Evolutionary conservation across 2,329 filamentous ascomycete species (phyloP), one percentile per base, ranked within the genome.

Genomic region (Fonsecaea multimorphosa): DNA sequence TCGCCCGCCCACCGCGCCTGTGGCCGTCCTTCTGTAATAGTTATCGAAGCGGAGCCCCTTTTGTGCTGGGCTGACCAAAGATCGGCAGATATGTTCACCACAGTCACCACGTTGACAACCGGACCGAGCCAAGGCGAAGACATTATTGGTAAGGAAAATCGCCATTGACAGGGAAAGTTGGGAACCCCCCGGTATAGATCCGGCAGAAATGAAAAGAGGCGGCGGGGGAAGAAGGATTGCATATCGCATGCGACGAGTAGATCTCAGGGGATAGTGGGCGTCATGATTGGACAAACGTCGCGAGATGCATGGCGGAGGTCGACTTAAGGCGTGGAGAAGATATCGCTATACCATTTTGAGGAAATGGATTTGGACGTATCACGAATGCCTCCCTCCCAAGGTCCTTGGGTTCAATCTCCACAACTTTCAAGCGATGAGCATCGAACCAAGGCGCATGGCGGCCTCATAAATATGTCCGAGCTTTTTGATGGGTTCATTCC

Each of bases 301-400:
- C 36, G 34, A 40, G 56, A 55, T 44, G 22, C 36, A n/a, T 38
- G 56, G 55, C 60, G 34, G 46, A 60, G 52, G 29, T 63, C 16
- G 57, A 60, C 22, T 56, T 38, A 36, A 63, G 14, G 59, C 46
- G 54, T 36, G 64, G 60, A 60, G 59, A 63, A n/a, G 12, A 3
- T 40, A 16, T 14, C 36, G 44, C 64, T 60, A 66, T 55, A 55
- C 64, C 60, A 7, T 40, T 63, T 63, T 56, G 14, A 63, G 64
- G 51, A 32, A 66, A 66, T 66, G 64, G 64, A 66, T 66, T 60
- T 58, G 36, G 36, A 22, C 55, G 64, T 66, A 66, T 66, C 53
- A 58, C 12, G 11, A 12, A 16, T 2, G 34, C 27, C 53, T 2
- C 11, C n/a, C 27, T 32, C 12, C 29, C 32, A 32, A 14, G 49